phyloP scores from a whole-genome alignment of 2,329 filamentous ascomycete genomes.

The Penicillium brasilianum region DNA sequence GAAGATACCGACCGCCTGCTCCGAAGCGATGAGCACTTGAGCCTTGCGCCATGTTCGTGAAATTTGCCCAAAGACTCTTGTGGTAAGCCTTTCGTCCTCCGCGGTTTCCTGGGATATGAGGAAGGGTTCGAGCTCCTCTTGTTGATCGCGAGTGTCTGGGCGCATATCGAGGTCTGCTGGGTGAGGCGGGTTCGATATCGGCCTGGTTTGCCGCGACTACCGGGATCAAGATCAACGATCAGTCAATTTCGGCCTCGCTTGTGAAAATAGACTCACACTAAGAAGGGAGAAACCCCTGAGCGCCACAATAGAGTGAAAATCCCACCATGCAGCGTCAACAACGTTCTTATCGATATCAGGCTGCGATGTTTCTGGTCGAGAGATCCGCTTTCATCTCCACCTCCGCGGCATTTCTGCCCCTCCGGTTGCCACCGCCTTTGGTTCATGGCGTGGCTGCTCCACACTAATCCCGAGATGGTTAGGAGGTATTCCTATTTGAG shows the following conservation, averaged over 20 bases:
- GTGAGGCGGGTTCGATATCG: background rate
- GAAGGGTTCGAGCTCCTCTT: conserved; percentile 1
- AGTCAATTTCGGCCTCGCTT: background rate
- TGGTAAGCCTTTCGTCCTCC: background rate
- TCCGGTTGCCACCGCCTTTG: conserved; percentile 3
- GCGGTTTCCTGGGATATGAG: background rate
- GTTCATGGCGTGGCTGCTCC: background rate
- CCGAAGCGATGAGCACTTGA: conserved; percentile 56
- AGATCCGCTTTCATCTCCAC: conserved; percentile 6
- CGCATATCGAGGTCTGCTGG: background rate
- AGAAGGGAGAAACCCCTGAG: background rate
- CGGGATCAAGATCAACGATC: background rate
- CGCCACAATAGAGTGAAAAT: background rate
- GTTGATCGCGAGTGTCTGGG: background rate
- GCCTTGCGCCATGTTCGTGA: background rate
- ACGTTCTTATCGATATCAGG: background rate
- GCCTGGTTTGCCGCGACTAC: background rate
- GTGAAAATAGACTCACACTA: background rate
- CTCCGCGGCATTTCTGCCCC: background rate
- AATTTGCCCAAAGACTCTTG: background rate
- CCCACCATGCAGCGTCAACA: background rate
- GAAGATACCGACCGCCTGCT: conserved; percentile 76
- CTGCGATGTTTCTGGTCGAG: background rate
- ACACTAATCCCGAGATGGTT: background rate
- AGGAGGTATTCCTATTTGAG: background rate